Base-by-base conservation (phyloP, 2,329 filamentous ascomycete genomes). In the Fusarium metavorans region DNA sequence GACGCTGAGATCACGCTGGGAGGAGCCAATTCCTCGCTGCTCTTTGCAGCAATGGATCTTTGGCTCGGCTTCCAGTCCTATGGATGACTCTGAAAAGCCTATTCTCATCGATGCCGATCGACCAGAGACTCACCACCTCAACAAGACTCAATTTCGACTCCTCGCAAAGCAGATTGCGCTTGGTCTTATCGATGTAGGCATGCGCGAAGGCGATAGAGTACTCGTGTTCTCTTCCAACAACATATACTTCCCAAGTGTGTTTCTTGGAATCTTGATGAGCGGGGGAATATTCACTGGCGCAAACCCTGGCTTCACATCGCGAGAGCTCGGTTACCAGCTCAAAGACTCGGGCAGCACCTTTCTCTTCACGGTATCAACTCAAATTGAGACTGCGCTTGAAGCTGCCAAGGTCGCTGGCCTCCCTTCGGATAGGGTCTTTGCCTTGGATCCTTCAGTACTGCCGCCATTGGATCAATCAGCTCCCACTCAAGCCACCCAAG, bases 261-360 rank as follows among this genome's bases (percentile, higher is more conserved):
- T 95, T 60, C 86, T 95, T 79, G 94, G 94, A 13, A 86, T 93
- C 8, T 84, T 95, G 39, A 95, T 95, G 90, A 92, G 93, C 0
- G 93, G 93, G 3, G 93, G 93, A 1, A 85, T 96, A 59, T 95
- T 96, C 82, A 93, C 92, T 0, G 94, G 93, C 16, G 92, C 92
- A 1, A 95, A 94, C 69, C 93, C 93, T 0, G 86, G 85, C 2
- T 94, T 79, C 35, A 91, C 94, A 0, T 84, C 90, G 0, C 85
- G 93, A 16, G 94, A 97, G 81, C 83, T 97, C 41, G 92, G 91
- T 2, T 93, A 94, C 80, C 94, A 97, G 80, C 85, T 97, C 18
- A 86, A 89, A 52, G 92, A 96, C 80, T 92, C 91, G 56, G 92
- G 88, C 0, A 91, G 93, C 0, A 87, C 82, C 5, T 92, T 93